phyloP scores from a whole-genome alignment of 2,329 filamentous ascomycete genomes.

The Pezicula neosporulosa region DNA sequence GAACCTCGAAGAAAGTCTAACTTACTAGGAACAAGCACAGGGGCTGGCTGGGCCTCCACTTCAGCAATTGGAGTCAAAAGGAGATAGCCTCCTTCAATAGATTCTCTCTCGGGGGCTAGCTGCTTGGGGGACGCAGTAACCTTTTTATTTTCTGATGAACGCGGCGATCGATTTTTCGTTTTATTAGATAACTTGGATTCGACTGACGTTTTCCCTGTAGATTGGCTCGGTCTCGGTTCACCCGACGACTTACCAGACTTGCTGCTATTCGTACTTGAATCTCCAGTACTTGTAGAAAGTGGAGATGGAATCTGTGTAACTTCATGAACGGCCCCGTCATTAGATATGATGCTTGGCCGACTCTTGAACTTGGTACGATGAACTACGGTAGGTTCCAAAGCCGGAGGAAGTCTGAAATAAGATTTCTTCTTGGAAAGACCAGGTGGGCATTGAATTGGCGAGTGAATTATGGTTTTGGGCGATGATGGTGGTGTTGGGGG shows the following conservation, averaged over 20 bases:
- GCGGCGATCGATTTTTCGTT: slow-evolving; percentile 19
- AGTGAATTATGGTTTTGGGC: slow-evolving; percentile 3
- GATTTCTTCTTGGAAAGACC: slow-evolving; percentile 32
- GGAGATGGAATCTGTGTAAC: slow-evolving; percentile 16
- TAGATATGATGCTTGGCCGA: slow-evolving; percentile 32
- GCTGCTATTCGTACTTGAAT: slow-evolving; percentile 21
- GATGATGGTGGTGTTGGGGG: slow-evolving; percentile 11
- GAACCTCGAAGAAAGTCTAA: neutral
- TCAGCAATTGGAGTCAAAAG: slow-evolving; percentile 25
- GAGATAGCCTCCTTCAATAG: too few relatives aligned
- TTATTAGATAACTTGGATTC: slow-evolving; percentile 37
- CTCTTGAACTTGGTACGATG: slow-evolving; percentile 35
- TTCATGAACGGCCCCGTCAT: slow-evolving; percentile 27
- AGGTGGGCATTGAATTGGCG: neutral
- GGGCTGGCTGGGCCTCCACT: slow-evolving; percentile 14
- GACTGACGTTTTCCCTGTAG: slow-evolving; percentile 30
- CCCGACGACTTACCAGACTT: slow-evolving; percentile 18
- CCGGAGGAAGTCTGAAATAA: slow-evolving; percentile 31
- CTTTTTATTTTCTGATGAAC: slow-evolving; percentile 26
- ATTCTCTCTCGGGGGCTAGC: slow-evolving; percentile 15
- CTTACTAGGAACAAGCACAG: slow-evolving; percentile 25
- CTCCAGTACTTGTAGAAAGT: slow-evolving; percentile 22
- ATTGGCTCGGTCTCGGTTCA: slow-evolving; percentile 20
- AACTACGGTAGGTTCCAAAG: slow-evolving; percentile 38
- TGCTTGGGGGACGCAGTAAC: slow-evolving; percentile 11